A percentile compares a stretch with the other conserved stretches of the same genome.
Evolutionary conservation across 2,329 filamentous ascomycete genomes (phyloP).

Genomic region (Scedosporium minutisporum): DNA sequence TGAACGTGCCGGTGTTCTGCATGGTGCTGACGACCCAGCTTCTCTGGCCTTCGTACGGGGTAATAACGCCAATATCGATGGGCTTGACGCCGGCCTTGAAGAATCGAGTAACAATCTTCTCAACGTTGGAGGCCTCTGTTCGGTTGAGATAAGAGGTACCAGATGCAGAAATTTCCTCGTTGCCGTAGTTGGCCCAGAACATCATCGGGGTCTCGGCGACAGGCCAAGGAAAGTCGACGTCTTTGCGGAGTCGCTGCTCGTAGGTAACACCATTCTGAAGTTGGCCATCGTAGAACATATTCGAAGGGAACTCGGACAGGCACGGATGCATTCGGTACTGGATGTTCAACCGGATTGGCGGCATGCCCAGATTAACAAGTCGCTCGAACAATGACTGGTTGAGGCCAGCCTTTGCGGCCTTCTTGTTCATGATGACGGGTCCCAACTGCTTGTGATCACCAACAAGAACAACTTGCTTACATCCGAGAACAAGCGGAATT

Average conservation of each 20-base stretch:
- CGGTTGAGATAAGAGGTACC: conserved; percentile 97
- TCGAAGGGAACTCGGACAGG: conserved; percentile 92
- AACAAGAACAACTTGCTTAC: conserved; percentile 97
- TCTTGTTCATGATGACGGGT: conserved; percentile 99
- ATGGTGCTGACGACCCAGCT: conserved; percentile 99
- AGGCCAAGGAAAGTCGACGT: conserved; percentile 98
- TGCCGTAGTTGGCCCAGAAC: conserved; percentile 98
- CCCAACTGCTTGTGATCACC: conserved; percentile 97
- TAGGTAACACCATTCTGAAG: conserved; percentile 93
- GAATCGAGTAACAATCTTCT: conserved; percentile 96
- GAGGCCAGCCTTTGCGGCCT: conserved; percentile 91
- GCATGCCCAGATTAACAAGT: conserved; percentile 80
- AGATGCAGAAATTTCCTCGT: conserved; percentile 95
- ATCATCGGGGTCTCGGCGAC: conserved; percentile 94
- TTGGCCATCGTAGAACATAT: conserved; percentile 99
- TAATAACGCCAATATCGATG: conserved; percentile 91
- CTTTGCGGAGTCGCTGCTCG: conserved; percentile 75
- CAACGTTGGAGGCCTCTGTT: conserved; percentile 92
- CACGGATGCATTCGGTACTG: conserved; percentile 99
- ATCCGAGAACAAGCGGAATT: conserved; percentile 93
- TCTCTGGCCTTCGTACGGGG: conserved; percentile 94
- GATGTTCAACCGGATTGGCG: conserved; percentile 86
- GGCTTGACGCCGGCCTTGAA: conserved; percentile 98
- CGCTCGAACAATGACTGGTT: conserved; percentile 99
- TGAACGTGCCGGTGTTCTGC: conserved; percentile 94